phyloP scores from a whole-genome alignment of 163 green algal genomes.

The Chloroidium sp. region DNA sequence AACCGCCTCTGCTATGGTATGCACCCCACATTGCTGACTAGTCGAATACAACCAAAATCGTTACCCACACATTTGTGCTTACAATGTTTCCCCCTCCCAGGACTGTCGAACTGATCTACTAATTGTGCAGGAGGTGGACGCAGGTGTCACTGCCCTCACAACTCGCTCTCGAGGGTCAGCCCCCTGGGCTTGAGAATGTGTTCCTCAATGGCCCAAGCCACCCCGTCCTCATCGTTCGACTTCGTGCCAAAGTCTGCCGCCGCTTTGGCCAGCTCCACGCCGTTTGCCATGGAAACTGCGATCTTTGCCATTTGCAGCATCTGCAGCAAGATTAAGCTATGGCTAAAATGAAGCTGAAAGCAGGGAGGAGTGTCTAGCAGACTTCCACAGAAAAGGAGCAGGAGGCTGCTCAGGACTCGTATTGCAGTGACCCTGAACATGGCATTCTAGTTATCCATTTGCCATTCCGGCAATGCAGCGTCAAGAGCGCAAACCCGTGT shows the following conservation, averaged over 20 bases:
- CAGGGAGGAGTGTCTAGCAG: background rate
- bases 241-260: constrained; percentile 45
- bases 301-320: constrained; percentile 20
- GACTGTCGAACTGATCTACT: too few relatives aligned
- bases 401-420: background rate
- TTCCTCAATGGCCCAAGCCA: constrained; percentile 62
- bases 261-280: constrained; percentile 27
- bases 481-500: too few relatives aligned
- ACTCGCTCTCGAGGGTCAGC: constrained; percentile 5
- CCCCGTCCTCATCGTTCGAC: constrained; percentile 63
- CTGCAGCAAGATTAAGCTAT: background rate
- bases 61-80: too few relatives aligned
- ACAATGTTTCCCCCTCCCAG: too few relatives aligned
- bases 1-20: too few relatives aligned
- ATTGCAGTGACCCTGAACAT: background rate
- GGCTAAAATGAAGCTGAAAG: background rate
- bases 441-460: too few relatives aligned
- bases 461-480: too few relatives aligned
- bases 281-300: constrained; percentile 64
- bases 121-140: too few relatives aligned
- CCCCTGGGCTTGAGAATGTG: constrained; percentile 51
- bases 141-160: background rate
- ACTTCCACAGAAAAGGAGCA: background rate
- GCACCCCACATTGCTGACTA: too few relatives aligned
- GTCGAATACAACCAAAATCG: too few relatives aligned